phyloP scores from a whole-genome alignment of 73 alveolate species.

The Paramecium biaurelia region DNA sequence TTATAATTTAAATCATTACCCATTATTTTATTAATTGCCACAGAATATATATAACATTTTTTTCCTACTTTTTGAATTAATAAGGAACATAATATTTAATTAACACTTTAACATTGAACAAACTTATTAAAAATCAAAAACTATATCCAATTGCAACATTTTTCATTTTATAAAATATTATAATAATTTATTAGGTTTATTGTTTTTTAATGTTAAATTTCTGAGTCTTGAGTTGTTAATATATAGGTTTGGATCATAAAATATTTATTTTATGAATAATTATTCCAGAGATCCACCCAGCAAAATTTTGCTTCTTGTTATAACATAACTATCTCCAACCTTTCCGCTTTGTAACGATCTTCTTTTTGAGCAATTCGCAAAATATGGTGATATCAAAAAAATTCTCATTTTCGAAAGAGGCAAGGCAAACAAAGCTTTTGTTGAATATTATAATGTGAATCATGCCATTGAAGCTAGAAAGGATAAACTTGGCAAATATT shows the following conservation, averaged over 20 bases:
- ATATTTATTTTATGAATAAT: conserved; percentile 16
- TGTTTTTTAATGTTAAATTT: neutral
- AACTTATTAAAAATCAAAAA: neutral
- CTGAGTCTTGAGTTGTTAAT: neutral
- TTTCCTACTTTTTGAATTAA: neutral
- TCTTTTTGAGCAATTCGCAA: neutral
- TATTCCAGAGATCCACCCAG: conserved; percentile 52
- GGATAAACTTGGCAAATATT: neutral
- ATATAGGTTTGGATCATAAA: neutral
- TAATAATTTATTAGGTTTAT: neutral
- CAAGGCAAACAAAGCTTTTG: conserved; percentile 43
- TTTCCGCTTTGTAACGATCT: conserved; percentile 29
- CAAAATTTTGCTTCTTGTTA: conserved; percentile 17
- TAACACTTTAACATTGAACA: neutral
- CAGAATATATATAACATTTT: neutral
- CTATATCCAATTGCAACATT: neutral
- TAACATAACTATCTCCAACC: conserved; percentile 46
- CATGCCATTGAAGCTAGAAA: conserved; percentile 43
- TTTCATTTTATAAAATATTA: neutral
- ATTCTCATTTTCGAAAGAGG: conserved; percentile 48
- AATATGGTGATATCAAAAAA: conserved; percentile 31
- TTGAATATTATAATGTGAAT: neutral
- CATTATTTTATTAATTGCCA: neutral
- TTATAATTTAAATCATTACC: neutral
- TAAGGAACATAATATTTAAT: neutral